phyloP scores from a whole-genome alignment of 2,329 filamentous ascomycete species.

The Colletotrichum lupini region DNA sequence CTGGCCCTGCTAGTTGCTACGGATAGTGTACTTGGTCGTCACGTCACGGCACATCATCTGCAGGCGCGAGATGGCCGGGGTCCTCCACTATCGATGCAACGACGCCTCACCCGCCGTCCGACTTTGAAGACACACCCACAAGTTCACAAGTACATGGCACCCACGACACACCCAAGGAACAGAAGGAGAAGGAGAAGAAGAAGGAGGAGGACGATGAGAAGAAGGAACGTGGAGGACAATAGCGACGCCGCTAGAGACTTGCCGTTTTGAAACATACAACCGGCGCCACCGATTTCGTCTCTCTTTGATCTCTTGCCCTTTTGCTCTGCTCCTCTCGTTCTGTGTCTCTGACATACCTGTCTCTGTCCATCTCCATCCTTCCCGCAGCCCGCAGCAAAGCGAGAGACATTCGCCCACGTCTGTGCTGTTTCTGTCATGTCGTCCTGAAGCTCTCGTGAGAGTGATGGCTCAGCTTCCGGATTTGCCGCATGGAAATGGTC shows the following conservation, averaged over 20 bases:
- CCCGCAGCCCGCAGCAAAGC: background rate
- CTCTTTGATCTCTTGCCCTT: background rate
- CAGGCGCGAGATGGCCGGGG: slow-evolving; percentile 1
- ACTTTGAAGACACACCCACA: background rate
- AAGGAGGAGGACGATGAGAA: background rate
- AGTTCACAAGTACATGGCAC: background rate
- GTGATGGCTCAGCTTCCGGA: slow-evolving; percentile 1
- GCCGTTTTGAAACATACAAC: slow-evolving; percentile 8
- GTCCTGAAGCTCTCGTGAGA: background rate
- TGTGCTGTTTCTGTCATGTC: background rate
- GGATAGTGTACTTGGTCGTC: background rate
- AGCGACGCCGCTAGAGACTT: background rate
- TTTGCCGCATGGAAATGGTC: background rate
- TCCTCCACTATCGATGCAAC: slow-evolving; percentile 13
- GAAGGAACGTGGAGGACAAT: background rate
- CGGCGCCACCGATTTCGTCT: slow-evolving; percentile 20
- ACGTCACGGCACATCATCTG: slow-evolving; percentile 17
- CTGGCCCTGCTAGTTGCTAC: background rate
- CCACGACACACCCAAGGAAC: background rate
- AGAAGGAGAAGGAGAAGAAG: background rate
- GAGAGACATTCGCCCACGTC: background rate
- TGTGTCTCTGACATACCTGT: background rate
- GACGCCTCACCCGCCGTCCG: slow-evolving; percentile 14
- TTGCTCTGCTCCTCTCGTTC: background rate
- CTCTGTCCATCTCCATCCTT: background rate